These are phyloP conservation scores for Cylindricascospora bacillispora DNA, from an alignment of 1,139 yeast genomes.

Conservation along the genomic window DNA sequence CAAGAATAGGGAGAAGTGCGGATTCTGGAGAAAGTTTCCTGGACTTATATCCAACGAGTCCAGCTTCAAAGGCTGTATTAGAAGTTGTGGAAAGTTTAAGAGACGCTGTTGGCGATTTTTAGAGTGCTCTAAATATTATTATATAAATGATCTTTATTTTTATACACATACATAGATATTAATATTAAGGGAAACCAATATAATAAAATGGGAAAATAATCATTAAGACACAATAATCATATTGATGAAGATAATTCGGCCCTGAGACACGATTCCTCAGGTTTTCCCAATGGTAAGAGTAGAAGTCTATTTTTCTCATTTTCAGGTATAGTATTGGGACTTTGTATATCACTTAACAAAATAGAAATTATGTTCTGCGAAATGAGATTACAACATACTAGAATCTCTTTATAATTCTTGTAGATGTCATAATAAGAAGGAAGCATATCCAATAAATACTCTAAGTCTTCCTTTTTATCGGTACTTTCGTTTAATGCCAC, in stretches of 20 bases:
- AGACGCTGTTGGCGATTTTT: conserved; percentile 26
- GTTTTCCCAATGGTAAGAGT: conserved; percentile 21
- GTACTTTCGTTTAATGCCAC: conserved; percentile 12
- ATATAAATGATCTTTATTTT: neutral
- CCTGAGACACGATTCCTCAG: too few species aligned
- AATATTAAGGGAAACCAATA: too few species aligned
- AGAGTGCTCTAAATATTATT: neutral
- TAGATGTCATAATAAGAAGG: conserved; percentile 25
- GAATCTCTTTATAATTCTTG: conserved; percentile 9
- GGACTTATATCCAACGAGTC: conserved; percentile 79
- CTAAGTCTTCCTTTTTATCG: conserved; percentile 8
- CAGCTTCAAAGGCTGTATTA: conserved; percentile 78
- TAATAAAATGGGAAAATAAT: too few species aligned
- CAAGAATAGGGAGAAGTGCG: conserved; percentile 81
- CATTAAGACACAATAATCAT: too few species aligned
- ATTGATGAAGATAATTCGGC: too few species aligned
- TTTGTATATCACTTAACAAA: too few species aligned
- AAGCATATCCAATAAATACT: conserved; percentile 24
- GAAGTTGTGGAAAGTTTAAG: conserved; percentile 55
- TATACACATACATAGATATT: too few species aligned
- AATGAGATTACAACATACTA: conserved; percentile 23
- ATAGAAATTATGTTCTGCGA: conserved; percentile 14
- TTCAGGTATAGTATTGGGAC: too few species aligned
- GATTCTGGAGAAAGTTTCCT: conserved; percentile 82
- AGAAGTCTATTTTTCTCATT: too few species aligned